Conservation (phyloP, 2,329 filamentous ascomycete species). For the Penicillium sp. region DNA sequence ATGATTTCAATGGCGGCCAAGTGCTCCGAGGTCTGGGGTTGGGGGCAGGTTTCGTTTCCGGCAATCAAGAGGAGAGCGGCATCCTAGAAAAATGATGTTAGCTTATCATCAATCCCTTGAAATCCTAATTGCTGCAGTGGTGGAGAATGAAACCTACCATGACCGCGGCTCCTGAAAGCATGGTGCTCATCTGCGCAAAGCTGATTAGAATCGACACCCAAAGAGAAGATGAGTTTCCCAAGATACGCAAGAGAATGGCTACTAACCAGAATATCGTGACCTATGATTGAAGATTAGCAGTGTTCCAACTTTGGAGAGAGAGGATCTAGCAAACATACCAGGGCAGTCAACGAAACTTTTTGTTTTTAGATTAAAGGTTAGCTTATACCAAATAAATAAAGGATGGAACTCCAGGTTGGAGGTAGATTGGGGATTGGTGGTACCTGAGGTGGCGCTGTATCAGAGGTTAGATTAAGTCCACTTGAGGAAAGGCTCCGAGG, state of each 20-base stretch:
- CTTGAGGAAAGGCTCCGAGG: neutral
- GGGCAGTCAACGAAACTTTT: slow-evolving; percentile 93
- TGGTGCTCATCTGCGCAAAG: slow-evolving; percentile 76
- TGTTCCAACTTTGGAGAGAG: neutral
- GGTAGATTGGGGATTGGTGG: neutral
- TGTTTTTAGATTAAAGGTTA: slow-evolving; percentile 14
- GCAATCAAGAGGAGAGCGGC: slow-evolving; percentile 93
- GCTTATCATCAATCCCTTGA: neutral
- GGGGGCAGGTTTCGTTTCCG: slow-evolving; percentile 96
- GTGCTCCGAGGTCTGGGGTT: slow-evolving; percentile 98
- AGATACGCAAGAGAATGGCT: neutral
- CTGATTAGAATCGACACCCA: slow-evolving; percentile 2
- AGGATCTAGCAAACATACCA: slow-evolving; percentile 34
- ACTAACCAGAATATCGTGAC: slow-evolving; percentile 88
- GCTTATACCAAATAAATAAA: neutral
- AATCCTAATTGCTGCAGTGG: neutral
- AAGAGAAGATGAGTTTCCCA: neutral
- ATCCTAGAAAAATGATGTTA: slow-evolving; percentile 49
- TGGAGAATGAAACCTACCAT: slow-evolving; percentile 53
- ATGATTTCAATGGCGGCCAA: slow-evolving; percentile 99
- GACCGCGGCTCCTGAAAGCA: slow-evolving; percentile 98
- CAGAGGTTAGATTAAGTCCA: neutral
- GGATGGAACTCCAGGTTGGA: neutral
- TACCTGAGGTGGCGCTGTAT: slow-evolving; percentile 10
- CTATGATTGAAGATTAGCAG: neutral